Evolutionary conservation across 1,139 yeast genomes (phyloP), one percentile per base, ranked within the genome.

Genomic region (Saccharomycopsis crataegensis): DNA sequence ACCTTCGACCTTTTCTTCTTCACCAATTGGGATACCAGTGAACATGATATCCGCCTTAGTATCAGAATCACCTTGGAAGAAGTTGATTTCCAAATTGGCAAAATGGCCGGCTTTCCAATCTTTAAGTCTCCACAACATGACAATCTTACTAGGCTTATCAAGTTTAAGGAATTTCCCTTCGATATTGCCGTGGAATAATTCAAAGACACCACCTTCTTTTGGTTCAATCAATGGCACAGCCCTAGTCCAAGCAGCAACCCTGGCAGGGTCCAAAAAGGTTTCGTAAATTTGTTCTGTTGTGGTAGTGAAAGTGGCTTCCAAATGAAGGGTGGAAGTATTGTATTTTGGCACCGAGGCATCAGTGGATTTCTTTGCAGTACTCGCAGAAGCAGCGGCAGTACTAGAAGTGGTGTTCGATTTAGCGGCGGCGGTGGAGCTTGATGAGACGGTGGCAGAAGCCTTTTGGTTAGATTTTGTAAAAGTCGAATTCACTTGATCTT

Each of bases 21-120:
- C 94, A n/a, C 98, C 99, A 48, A 93, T 76, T 22, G 99, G 99
- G 50, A 93, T 84, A n/a, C 97, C 97, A 28, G 80, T 74, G 80
- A 93, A 88, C 56, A 77, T 75, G 41, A 90, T 93, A 57, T 83
- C 80, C 73, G 91, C 74, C 55, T 77, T 80, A 14, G 99, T 93
- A 63, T 91, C 98, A 46, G 86, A 80, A 16, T 80, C 76, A 31
- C 94, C 94, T 66, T 88, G 89, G 54, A 79, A 79, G 59, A 94
- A 78, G 46, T 72, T 75, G 61, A 91, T 77, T 43, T 74, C 77
- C 62, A 93, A 72, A 28, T 74, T 75, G 2, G 97, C 95, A 66
- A 66, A 84, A 67, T 88, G 95, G 33, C 87, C 95, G 11, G 73
- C 70, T 65, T 86, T 86, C 99, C 99, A 93, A 63, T 86, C 89